Evolutionary conservation across 164 flowering plant genomes (phyloP).

Genomic region (Santalum album): DNA sequence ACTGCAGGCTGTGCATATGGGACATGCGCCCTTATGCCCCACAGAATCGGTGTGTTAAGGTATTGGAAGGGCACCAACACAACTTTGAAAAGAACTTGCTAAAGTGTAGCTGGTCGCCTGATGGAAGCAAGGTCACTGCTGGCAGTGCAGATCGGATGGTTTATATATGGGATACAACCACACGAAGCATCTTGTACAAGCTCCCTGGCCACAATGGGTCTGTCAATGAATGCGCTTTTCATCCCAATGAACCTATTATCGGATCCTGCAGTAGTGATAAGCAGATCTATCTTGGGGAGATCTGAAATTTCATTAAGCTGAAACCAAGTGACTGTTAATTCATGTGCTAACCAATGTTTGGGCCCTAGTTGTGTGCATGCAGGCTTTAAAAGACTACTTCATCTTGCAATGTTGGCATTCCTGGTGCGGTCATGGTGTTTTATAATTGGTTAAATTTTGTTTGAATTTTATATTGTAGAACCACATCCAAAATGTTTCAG

Average conservation of each 20-base stretch:
- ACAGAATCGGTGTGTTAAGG: constrained; percentile 89
- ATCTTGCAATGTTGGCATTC: too few species aligned
- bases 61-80: constrained; percentile 90
- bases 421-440: too few species aligned
- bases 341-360: too few species aligned
- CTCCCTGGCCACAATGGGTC: constrained; percentile 98
- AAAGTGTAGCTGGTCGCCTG: constrained; percentile 97
- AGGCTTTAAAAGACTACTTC: not conserved
- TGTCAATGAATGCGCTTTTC: constrained; percentile 83
- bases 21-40: constrained; percentile 99
- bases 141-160: constrained; percentile 98
- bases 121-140: constrained; percentile 93
- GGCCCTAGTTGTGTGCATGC: not conserved
- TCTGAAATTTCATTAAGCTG: constrained; percentile 18
- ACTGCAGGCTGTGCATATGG: constrained; percentile 89
- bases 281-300: constrained; percentile 87
- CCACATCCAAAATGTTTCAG: too few species aligned
- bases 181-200: constrained; percentile 75
- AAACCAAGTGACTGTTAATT: too few species aligned
- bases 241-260: constrained; percentile 80
- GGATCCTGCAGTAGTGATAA: constrained; percentile 95
- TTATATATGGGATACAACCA: constrained; percentile 91
- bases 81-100: constrained; percentile 91
- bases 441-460: too few species aligned
- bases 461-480: too few species aligned